These are phyloP conservation scores for Pyricularia pennisetigena DNA, from an alignment of 2,329 filamentous ascomycete genomes.

Conservation along the genomic window DNA sequence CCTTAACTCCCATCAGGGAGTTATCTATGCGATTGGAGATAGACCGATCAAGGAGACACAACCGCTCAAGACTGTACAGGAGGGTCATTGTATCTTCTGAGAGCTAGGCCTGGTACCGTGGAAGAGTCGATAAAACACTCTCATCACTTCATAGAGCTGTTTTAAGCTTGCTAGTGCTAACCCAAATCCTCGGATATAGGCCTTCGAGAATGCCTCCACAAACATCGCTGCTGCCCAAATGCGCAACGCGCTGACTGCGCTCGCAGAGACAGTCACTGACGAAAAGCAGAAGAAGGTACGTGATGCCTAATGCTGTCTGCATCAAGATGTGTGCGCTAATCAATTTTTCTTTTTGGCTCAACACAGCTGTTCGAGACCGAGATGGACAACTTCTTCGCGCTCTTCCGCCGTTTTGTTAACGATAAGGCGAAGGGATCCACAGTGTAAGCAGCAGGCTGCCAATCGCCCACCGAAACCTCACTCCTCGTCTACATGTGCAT, in stretches of 20 bases:
- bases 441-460: slow-evolving; percentile 43
- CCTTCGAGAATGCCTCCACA: slow-evolving; percentile 98
- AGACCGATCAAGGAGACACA: background rate
- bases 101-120: background rate
- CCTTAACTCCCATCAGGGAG: background rate
- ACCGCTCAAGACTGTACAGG: background rate
- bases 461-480: too few species aligned
- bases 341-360: background rate
- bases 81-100: background rate
- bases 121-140: background rate
- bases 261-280: slow-evolving; percentile 83
- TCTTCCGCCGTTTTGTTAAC: slow-evolving; percentile 96
- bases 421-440: slow-evolving; percentile 98
- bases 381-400: slow-evolving; percentile 99
- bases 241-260: slow-evolving; percentile 92
- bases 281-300: slow-evolving; percentile 73
- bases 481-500: background rate
- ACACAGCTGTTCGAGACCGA: slow-evolving; percentile 86
- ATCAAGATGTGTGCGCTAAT: slow-evolving; percentile 5
- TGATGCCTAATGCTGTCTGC: background rate
- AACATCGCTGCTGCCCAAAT: slow-evolving; percentile 97
- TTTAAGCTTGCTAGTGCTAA: background rate
- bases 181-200: slow-evolving; percentile 40
- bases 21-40: background rate
- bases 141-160: background rate